Evolutionary conservation across 495 filamentous ascomycete genomes (phyloP), one percentile per base, ranked within the genome.

Genomic region (Chaetomidium leptoderma): DNA sequence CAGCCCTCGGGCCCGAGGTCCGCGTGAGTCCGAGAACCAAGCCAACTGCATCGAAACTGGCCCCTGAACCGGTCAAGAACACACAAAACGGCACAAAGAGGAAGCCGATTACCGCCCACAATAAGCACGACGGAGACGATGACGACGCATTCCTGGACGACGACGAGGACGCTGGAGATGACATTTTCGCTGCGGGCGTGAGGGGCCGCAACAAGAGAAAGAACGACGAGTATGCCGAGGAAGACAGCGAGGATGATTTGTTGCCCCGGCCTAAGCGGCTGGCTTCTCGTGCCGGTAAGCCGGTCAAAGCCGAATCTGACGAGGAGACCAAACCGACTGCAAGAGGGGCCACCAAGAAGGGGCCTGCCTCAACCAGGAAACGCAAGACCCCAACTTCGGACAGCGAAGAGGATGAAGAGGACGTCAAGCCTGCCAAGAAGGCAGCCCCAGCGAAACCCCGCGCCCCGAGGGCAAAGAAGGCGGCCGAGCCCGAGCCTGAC

Each of bases 121-220:
- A 67, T 47, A 64, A 70, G 40, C 56, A 72, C 50, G 63, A 57
- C 48, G 42, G 67, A 39, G 68, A 78, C 17, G 77, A 82, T 30
- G 75, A 73, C 2, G 78, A 81, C 62, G 79, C 73, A 29, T 72
- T 79, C 32, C 56, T 83, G 51, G 81, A 86, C 35, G 86, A 86
- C 49, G 82, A 80, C 52, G 73, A 76, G n/a, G 81, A 87, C 52
- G 86, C 78, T 6, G 83, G 78, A 13, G 88, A 91, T 57, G 88
- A 92, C 62, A 87, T 91, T 16, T 87, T 86, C 65, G 83, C 82
- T 2, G 81, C 82, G 0, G 85, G 87, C 47, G 82, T 80, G n/a
- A 80, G 75, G 61, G 71, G 69, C 55, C 72, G 73, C 44, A 69
- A 68, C 47, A 88, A 84, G 58, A 68, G 80, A 36, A 86, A 83